These are phyloP conservation scores for Gautieria morchelliformis DNA, from an alignment of 768 basidiomycete species.

Conservation along the genomic window DNA sequence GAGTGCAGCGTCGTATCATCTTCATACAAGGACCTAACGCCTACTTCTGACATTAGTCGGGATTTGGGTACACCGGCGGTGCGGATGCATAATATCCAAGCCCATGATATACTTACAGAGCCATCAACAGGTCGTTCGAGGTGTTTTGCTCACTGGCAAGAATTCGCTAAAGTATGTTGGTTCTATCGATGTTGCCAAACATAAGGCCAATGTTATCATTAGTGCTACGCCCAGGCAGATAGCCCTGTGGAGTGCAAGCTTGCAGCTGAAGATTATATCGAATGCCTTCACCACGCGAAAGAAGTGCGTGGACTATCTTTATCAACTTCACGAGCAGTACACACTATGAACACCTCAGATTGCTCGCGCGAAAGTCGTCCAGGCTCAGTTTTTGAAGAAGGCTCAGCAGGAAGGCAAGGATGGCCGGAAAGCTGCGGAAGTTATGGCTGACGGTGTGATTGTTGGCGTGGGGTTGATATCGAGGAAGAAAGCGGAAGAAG, in stretches of 20 bases:
- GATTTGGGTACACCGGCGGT: constrained; percentile 58
- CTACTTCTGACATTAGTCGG: constrained; percentile 35
- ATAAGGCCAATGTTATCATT: background rate
- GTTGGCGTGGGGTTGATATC: constrained; percentile 70
- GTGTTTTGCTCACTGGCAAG: constrained; percentile 91
- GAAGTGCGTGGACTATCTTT: constrained; percentile 47
- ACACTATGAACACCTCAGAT: constrained; percentile 29
- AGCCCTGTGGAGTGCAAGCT: constrained; percentile 60
- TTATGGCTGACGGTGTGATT: constrained; percentile 63
- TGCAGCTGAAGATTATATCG: constrained; percentile 78
- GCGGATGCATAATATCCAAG: constrained; percentile 12
- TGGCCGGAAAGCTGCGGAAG: constrained; percentile 61
- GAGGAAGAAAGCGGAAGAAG: constrained; percentile 28
- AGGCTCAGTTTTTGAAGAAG: constrained; percentile 61
- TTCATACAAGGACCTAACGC: background rate
- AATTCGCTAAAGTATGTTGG: constrained; percentile 57
- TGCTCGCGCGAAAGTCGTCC: constrained; percentile 58
- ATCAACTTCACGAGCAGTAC: background rate
- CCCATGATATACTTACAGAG: background rate
- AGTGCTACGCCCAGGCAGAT: constrained; percentile 85
- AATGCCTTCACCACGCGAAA: constrained; percentile 83
- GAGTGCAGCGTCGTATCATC: constrained; percentile 12
- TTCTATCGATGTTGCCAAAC: background rate
- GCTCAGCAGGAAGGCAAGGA: constrained; percentile 57
- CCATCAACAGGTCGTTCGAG: constrained; percentile 56